A percentile compares a stretch with the other conserved stretches of the same genome.
phyloP scores from a whole-genome alignment of 768 basidiomycete species.

The Suillus occidentalis region DNA sequence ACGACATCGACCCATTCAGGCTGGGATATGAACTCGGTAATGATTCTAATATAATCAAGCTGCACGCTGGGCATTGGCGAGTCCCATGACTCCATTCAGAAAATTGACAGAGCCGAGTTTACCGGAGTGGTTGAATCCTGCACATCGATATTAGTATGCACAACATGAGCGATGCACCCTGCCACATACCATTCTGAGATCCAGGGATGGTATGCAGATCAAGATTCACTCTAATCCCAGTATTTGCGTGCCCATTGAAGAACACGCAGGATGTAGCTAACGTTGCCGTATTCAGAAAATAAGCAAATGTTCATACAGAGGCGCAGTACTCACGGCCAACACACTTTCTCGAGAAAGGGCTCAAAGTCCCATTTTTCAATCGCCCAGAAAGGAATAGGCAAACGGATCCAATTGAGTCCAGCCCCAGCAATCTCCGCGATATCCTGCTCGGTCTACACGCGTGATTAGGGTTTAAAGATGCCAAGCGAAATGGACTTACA shows the following conservation, averaged over 20 bases:
- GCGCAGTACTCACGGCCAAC: slow-evolving; percentile 60
- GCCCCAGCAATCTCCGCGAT: slow-evolving; percentile 87
- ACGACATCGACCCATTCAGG: slow-evolving; percentile 66
- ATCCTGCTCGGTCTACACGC: slow-evolving; percentile 77
- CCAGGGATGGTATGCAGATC: slow-evolving; percentile 83
- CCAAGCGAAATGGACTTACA: slow-evolving; percentile 40
- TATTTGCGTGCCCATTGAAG: slow-evolving; percentile 88
- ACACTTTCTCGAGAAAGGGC: slow-evolving; percentile 71
- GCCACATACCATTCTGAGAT: slow-evolving; percentile 62
- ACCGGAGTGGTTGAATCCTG: slow-evolving; percentile 62
- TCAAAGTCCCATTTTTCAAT: slow-evolving; percentile 74
- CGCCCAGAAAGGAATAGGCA: slow-evolving; percentile 86
- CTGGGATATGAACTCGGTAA: slow-evolving; percentile 81
- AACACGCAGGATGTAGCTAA: slow-evolving; percentile 70
- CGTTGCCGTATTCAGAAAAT: not conserved
- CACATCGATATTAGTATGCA: not conserved
- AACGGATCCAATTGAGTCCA: slow-evolving; percentile 80
- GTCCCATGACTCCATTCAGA: slow-evolving; percentile 72
- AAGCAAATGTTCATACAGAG: slow-evolving; percentile 2
- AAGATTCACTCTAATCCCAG: slow-evolving; percentile 77
- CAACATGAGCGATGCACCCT: not conserved
- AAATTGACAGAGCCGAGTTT: slow-evolving; percentile 63
- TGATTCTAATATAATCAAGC: slow-evolving; percentile 72
- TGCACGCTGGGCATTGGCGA: slow-evolving; percentile 81
- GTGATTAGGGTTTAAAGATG: slow-evolving; percentile 6